Evolutionary conservation across 2,329 filamentous ascomycete species (phyloP), one percentile per base, ranked within the genome.

Genomic region (Arthrobotrys iridis): DNA sequence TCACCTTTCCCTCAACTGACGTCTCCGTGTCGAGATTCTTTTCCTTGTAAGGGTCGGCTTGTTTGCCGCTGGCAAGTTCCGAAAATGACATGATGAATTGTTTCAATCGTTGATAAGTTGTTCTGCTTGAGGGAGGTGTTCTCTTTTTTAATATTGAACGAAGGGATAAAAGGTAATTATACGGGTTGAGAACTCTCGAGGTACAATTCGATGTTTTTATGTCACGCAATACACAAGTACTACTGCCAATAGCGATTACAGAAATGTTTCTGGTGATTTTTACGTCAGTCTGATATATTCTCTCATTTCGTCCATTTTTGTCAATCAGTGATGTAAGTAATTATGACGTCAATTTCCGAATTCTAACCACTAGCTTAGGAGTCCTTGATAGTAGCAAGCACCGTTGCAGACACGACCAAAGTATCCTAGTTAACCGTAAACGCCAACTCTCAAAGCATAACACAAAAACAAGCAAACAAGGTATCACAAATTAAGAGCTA

Each of bases 1-100:
- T 86, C 77, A 96, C 85, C 84, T 96, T 96, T 7, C 77, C 77
- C 52, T 77, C 78, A 41, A 79, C 33, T 5, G 68, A 71, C 7
- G 65, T 72, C 10, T 75, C 43, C 7, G 55, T 68, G 41, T 78
- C 78, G 40, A 72, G 41, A 41, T 79, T 79, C 46, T 73, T 72
- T 13, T 75, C 52, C 18, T 78, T 78, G 50, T 79, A 79, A 6
- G 77, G 78, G 40, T 79, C 78, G 4, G 63, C 66, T 15, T 70
- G 58, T 24, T 77, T 77, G 11, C 15, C 20, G 22, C 13, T 20
- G 5, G 13, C 22, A 35, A 35, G n/a, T n/a, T 26, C 45, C 5
- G 24, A 33, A 22, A 52, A 28, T 8, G 48, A 52, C 48, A 52
- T 52, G 5, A 8, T 10, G 48, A 48, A 4, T 5, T 37, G 28